phyloP scores from a whole-genome alignment of 2,329 filamentous ascomycete species.

The Diaporthe ampelina region DNA sequence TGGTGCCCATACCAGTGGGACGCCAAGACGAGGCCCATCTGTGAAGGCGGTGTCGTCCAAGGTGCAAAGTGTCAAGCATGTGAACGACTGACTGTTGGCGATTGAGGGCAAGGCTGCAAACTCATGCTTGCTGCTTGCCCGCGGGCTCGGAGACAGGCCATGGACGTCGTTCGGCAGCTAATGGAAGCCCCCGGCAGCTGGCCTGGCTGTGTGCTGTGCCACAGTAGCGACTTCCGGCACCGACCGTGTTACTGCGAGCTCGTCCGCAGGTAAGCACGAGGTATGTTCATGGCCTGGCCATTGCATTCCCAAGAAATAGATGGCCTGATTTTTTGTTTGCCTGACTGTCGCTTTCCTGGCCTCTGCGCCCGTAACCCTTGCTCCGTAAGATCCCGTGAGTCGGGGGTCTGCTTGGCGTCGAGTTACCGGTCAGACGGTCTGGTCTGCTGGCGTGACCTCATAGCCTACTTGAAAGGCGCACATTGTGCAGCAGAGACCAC shows the following conservation, averaged over 20 bases:
- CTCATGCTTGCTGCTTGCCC: background rate
- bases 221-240: constrained; percentile 6
- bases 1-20: background rate
- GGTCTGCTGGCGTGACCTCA: constrained; percentile 17
- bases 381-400: constrained; percentile 30
- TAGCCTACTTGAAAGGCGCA: constrained; percentile 7
- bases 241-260: background rate
- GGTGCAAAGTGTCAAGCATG: background rate
- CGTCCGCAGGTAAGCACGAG: background rate
- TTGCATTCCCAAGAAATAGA: background rate
- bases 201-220: background rate
- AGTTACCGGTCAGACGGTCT: constrained; percentile 1
- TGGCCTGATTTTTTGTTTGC: constrained; percentile 8
- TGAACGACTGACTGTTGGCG: background rate
- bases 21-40: background rate
- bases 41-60: background rate
- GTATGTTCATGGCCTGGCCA: background rate
- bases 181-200: background rate
- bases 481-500: background rate
- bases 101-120: background rate
- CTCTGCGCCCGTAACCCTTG: constrained; percentile 17
- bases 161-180: background rate
- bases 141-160: background rate
- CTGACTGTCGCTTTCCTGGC: background rate
- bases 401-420: constrained; percentile 29